A percentile compares a stretch with the other conserved stretches of the same genome.
Evolutionary conservation across 805 yeast species (phyloP).

Genomic region (Millerozyma acaciae): DNA sequence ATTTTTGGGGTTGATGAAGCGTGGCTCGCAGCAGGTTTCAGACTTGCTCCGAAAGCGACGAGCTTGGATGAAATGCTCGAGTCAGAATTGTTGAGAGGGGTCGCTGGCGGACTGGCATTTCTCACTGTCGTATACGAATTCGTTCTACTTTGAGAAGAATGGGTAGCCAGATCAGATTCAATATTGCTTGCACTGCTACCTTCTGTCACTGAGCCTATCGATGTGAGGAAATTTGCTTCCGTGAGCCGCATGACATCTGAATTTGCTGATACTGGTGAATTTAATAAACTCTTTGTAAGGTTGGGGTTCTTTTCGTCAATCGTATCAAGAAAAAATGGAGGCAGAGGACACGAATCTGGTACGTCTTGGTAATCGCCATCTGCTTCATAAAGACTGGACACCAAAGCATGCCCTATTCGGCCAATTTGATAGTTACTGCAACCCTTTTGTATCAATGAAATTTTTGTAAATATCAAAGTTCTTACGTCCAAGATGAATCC

Average conservation of each 20-base stretch:
- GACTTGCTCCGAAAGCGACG: not conserved
- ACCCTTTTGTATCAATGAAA: slow-evolving; percentile 23
- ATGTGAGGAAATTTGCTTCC: not conserved
- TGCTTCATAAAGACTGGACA: slow-evolving; percentile 19
- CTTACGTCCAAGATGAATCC: slow-evolving; percentile 58
- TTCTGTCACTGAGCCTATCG: not conserved
- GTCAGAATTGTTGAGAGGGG: too few relatives aligned
- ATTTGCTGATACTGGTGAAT: not conserved
- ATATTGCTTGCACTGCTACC: not conserved
- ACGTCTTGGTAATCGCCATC: slow-evolving; percentile 1
- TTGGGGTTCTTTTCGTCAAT: slow-evolving; percentile 1
- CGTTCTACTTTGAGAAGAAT: slow-evolving; percentile 2
- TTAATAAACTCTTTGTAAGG: too few relatives aligned
- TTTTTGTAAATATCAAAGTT: slow-evolving; percentile 46
- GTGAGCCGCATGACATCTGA: not conserved
- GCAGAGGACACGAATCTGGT: slow-evolving; percentile 15
- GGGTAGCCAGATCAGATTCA: not conserved
- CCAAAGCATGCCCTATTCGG: slow-evolving; percentile 30
- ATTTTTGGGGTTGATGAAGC: slow-evolving; percentile 9
- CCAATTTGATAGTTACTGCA: slow-evolving; percentile 17
- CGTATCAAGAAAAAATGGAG: slow-evolving; percentile 15
- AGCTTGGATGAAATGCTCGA: too few relatives aligned
- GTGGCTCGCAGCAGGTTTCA: not conserved
- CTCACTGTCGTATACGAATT: too few relatives aligned
- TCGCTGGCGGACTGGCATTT: too few relatives aligned